Evolutionary conservation across 108 stramenopile genomes (phyloP).

Genomic region (Fragilariopsis cylindrus): DNA sequence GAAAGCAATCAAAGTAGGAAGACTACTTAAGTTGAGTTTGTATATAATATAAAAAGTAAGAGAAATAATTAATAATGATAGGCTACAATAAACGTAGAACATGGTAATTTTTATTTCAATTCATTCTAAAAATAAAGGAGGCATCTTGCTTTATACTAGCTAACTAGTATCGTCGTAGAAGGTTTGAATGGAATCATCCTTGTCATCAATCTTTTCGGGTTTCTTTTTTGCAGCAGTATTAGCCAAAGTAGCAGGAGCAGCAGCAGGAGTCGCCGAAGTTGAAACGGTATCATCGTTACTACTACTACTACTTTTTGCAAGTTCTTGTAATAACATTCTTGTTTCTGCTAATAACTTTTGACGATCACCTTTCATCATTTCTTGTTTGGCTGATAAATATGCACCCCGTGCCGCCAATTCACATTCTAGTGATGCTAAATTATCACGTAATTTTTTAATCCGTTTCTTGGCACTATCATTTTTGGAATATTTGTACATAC

Average conservation of each 20-base stretch:
- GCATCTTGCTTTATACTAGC: not conserved
- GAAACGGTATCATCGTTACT: not conserved
- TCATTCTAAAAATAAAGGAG: not conserved
- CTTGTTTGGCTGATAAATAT: conserved; percentile 88
- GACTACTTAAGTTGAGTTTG: too few species aligned
- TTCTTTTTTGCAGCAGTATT: not conserved
- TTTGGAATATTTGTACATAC: conserved; percentile 93
- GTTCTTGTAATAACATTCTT: conserved; percentile 80
- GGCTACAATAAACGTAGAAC: not conserved
- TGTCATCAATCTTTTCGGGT: not conserved
- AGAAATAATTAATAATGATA: too few species aligned
- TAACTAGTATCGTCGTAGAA: not conserved
- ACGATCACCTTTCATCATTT: conserved; percentile 88
- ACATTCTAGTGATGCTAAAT: conserved; percentile 89
- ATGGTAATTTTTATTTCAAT: not conserved
- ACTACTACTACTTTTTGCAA: conserved; percentile 42
- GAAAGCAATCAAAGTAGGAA: too few species aligned
- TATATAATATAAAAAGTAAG: too few species aligned
- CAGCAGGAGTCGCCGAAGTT: too few species aligned
- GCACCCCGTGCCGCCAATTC: conserved; percentile 94
- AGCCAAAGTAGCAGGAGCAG: too few species aligned
- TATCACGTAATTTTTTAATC: conserved; percentile 80
- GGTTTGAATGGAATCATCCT: not conserved
- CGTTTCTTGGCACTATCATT: conserved; percentile 59
- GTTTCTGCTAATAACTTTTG: conserved; percentile 88